phyloP scores from a whole-genome alignment of 176 grass and related monocot genomes.

The Lolium multiflorum region DNA sequence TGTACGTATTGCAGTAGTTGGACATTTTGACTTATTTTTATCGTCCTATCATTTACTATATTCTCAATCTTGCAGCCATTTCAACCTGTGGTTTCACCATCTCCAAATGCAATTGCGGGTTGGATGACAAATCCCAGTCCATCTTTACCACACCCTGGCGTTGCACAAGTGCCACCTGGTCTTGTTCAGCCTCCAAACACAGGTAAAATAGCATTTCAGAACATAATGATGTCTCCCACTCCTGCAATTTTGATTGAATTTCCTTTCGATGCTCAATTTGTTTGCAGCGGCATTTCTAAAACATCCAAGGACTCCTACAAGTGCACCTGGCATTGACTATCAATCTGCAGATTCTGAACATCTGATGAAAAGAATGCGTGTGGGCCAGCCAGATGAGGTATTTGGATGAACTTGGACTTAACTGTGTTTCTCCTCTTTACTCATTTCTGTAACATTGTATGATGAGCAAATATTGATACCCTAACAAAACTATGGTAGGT shows the following conservation, averaged over 20 bases:
- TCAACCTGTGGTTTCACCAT: constrained; percentile 93
- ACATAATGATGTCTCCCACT: constrained; percentile 11
- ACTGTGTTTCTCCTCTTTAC: constrained; percentile 27
- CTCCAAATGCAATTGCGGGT: constrained; percentile 93
- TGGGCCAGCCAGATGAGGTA: constrained; percentile 97
- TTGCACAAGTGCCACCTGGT: constrained; percentile 89
- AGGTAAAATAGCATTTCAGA: constrained; percentile 49
- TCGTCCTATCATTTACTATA: constrained; percentile 22
- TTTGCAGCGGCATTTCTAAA: constrained; percentile 91
- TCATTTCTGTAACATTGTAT: constrained; percentile 1
- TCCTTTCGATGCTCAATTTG: constrained; percentile 34
- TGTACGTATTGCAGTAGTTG: constrained; percentile 50
- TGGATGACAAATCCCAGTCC: constrained; percentile 99
- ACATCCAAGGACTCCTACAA: constrained; percentile 85
- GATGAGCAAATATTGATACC: constrained; percentile 28
- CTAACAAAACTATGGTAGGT: constrained; percentile 57
- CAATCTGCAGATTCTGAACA: constrained; percentile 98
- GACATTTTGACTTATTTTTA: constrained; percentile 10
- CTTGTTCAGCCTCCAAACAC: constrained; percentile 86
- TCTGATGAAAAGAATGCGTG: constrained; percentile 97
- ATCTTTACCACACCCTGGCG: constrained; percentile 75
- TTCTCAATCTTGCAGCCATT: constrained; percentile 71
- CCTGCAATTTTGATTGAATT: constrained; percentile 33
- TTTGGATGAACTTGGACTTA: constrained; percentile 2
- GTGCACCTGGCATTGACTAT: constrained; percentile 89